A percentile compares a stretch with the other conserved stretches of the same genome.
These are phyloP conservation scores for Artemisia tridentata DNA, from an alignment of 129 eudicot genomes.

Conservation along the genomic window DNA sequence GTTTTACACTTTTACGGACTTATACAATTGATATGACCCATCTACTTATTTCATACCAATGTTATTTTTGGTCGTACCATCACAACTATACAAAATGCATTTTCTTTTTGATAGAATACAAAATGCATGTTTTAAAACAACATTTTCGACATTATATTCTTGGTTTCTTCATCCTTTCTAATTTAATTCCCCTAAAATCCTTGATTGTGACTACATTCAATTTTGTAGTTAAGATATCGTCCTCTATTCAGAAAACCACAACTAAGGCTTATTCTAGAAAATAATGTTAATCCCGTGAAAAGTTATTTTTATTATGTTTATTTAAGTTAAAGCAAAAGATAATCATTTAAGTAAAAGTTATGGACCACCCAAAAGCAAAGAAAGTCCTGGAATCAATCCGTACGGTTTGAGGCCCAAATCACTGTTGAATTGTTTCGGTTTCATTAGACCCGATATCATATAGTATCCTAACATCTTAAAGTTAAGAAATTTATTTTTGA, in stretches of 20 bases:
- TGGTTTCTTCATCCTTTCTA: background rate
- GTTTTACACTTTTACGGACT: no score
- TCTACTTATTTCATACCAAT: no score
- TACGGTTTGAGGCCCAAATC: constrained; percentile 13
- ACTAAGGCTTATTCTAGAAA: background rate
- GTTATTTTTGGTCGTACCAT: no score
- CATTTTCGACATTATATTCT: no score
- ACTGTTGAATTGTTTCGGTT: background rate
- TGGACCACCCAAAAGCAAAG: background rate
- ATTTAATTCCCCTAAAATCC: constrained; percentile 1
- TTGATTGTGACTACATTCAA: constrained; percentile 16
- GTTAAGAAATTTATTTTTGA: no score
- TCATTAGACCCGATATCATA: background rate
- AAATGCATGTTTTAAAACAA: no score
- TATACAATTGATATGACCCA: no score
- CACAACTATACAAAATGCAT: no score
- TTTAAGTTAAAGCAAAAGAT: constrained; percentile 20
- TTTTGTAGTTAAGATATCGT: constrained; percentile 4
- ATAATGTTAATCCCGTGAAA: constrained; percentile 22
- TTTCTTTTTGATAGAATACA: no score
- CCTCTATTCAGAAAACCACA: constrained; percentile 7
- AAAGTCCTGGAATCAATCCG: constrained; percentile 20
- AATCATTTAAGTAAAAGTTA: constrained; percentile 12
- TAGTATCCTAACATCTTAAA: background rate
- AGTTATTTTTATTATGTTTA: constrained; percentile 17